Conservation (phyloP, 768 basidiomycete species). For the Boletus pseudo-olivaceus region DNA sequence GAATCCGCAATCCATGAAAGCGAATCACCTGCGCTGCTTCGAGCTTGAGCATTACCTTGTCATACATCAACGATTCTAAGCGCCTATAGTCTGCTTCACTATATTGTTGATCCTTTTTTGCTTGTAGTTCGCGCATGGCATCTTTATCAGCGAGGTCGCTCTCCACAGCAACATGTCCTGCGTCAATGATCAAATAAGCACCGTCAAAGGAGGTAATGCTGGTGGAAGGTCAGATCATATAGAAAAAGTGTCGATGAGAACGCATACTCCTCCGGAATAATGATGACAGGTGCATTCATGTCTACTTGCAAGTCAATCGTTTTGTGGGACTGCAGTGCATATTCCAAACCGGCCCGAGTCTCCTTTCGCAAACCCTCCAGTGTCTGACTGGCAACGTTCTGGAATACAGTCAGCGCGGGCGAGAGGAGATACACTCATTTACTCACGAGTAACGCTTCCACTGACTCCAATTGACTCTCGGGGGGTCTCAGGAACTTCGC, state of each 20-base stretch:
- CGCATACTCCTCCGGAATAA: constrained; percentile 86
- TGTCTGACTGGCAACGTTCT: constrained; percentile 91
- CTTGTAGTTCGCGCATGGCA: constrained; percentile 69
- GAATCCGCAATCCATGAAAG: background rate
- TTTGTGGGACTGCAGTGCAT: constrained; percentile 89
- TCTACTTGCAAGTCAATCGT: constrained; percentile 96
- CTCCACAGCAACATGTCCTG: constrained; percentile 92
- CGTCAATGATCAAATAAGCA: constrained; percentile 89
- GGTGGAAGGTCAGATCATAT: constrained; percentile 8
- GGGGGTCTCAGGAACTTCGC: constrained; percentile 92
- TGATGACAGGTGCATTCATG: constrained; percentile 94
- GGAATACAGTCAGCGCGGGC: constrained; percentile 1
- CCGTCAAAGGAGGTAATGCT: constrained; percentile 76
- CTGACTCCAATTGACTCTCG: constrained; percentile 90
- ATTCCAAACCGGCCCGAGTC: constrained; percentile 90
- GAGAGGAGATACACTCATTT: background rate
- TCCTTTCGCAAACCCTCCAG: constrained; percentile 92
- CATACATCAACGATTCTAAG: constrained; percentile 93
- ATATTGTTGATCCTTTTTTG: constrained; percentile 82
- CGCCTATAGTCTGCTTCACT: constrained; percentile 81
- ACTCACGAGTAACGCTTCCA: constrained; percentile 84
- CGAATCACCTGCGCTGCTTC: constrained; percentile 82
- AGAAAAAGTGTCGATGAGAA: constrained; percentile 14
- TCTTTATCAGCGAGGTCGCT: constrained; percentile 87
- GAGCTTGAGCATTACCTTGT: constrained; percentile 77